Evolutionary conservation across 257 asterid species (phyloP).

Genomic region (Schizonepeta tenuifolia): DNA sequence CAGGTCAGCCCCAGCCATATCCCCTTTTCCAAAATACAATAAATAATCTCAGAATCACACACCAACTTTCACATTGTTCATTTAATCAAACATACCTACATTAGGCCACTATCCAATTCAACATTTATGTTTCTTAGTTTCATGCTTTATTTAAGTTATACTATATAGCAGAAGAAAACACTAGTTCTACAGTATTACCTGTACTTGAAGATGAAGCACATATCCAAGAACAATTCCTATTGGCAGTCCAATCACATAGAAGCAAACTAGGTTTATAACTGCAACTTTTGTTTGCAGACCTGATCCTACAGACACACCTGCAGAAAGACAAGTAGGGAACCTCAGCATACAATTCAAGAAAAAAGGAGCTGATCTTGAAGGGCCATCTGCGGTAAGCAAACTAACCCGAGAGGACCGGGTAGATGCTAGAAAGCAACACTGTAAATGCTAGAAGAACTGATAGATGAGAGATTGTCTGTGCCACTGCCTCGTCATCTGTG

Average conservation of each 20-base stretch:
- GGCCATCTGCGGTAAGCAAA: too few species aligned
- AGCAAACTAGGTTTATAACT: conserved; percentile 33
- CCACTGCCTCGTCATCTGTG: conserved; percentile 52
- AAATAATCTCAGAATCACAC: background rate
- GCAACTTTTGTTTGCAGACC: conserved; percentile 40
- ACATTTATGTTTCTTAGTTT: too few species aligned
- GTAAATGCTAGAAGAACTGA: conserved; percentile 56
- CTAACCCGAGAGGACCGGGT: conserved; percentile 63
- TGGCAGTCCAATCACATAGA: conserved; percentile 40
- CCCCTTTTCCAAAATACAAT: conserved; percentile 37
- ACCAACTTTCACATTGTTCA: background rate
- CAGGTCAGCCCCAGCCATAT: conserved; percentile 63
- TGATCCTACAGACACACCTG: conserved; percentile 43
- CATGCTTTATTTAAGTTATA: too few species aligned
- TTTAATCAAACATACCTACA: background rate
- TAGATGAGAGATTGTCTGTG: conserved; percentile 44
- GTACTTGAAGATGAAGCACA: conserved; percentile 36
- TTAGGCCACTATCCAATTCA: conserved; percentile 29
- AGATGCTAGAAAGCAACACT: conserved; percentile 56
- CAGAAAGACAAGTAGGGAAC: background rate
- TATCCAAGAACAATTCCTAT: conserved; percentile 44
- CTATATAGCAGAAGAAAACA: background rate
- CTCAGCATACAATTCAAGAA: background rate
- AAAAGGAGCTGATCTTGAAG: background rate
- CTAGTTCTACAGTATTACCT: conserved; percentile 33